Evolutionary conservation across 2,329 filamentous ascomycete genomes (phyloP).

Genomic region (Hypoxylon sp.): DNA sequence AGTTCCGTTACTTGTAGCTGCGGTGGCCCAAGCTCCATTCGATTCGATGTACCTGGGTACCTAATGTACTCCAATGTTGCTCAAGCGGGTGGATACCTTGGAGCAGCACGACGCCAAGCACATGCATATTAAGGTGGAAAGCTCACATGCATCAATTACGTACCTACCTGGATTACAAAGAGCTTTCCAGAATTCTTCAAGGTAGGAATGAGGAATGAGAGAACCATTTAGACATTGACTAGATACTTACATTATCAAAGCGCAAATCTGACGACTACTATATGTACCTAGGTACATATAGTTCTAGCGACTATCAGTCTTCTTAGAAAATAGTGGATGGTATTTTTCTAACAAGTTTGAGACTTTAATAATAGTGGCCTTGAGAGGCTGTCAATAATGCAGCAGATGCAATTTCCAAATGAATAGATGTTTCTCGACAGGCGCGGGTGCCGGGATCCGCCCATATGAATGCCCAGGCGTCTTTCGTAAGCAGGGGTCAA

Average conservation of each 20-base stretch:
- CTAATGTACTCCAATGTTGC: neutral
- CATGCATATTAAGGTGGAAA: conserved; percentile 30
- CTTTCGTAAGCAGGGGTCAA: conserved; percentile 24
- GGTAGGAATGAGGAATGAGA: conserved; percentile 1
- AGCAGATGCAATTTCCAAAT: conserved; percentile 19
- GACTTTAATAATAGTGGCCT: neutral
- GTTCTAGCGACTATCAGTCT: neutral
- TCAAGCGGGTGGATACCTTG: neutral
- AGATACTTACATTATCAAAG: neutral
- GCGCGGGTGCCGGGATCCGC: conserved; percentile 30
- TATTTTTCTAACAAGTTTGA: neutral
- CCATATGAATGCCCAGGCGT: neutral
- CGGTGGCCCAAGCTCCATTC: neutral
- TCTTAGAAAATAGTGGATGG: neutral
- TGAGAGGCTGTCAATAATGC: conserved; percentile 12
- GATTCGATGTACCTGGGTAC: conserved; percentile 7
- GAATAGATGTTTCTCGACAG: conserved; percentile 28
- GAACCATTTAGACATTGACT: neutral
- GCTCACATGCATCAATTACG: conserved; percentile 39
- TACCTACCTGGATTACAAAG: conserved; percentile 31
- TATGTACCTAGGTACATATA: neutral
- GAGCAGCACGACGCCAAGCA: conserved; percentile 23
- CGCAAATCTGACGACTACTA: too few species aligned
- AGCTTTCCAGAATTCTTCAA: conserved; percentile 38
- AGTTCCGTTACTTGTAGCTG: conserved; percentile 35